Conservation (phyloP, 2,329 filamentous ascomycete genomes). For the Pestalotiopsis sp. region DNA sequence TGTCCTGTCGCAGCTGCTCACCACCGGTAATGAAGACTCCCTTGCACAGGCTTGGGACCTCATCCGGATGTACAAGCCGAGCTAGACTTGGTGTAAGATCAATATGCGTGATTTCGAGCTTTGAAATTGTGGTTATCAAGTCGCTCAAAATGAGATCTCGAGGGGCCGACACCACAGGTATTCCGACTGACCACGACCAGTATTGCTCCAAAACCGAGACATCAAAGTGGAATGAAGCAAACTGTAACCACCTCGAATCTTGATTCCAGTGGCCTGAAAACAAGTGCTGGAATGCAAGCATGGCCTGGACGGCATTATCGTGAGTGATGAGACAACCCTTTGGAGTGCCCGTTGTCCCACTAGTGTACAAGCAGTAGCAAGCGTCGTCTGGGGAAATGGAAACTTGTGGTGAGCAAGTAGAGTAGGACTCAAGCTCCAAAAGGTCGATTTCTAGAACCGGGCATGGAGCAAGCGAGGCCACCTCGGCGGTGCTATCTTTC, state of each 20-base stretch:
- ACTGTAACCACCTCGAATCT: constrained; percentile 82
- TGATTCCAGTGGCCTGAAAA: constrained; percentile 74
- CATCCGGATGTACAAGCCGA: constrained; percentile 72
- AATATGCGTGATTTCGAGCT: constrained; percentile 80
- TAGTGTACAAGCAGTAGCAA: constrained; percentile 86
- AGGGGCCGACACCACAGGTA: constrained; percentile 79
- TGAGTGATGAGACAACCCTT: constrained; percentile 90
- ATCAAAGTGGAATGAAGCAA: constrained; percentile 93
- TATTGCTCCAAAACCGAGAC: constrained; percentile 92
- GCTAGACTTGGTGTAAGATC: constrained; percentile 89
- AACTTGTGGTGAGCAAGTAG: constrained; percentile 22
- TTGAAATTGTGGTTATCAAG: constrained; percentile 69
- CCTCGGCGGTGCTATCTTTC: constrained; percentile 10
- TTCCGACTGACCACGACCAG: constrained; percentile 92
- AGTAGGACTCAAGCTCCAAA: constrained; percentile 23
- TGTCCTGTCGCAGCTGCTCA: constrained; percentile 85
- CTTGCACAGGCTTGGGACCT: constrained; percentile 75
- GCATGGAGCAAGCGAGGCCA: constrained; percentile 34
- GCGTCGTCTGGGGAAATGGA: constrained; percentile 52
- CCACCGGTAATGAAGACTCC: constrained; percentile 94
- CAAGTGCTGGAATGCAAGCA: constrained; percentile 80
- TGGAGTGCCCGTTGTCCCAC: constrained; percentile 81
- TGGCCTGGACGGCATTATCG: constrained; percentile 84
- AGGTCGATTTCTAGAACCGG: constrained; percentile 35
- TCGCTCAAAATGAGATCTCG: constrained; percentile 86